Conservation (phyloP, 805 yeast genomes). For the Grigorovia humatica region DNA sequence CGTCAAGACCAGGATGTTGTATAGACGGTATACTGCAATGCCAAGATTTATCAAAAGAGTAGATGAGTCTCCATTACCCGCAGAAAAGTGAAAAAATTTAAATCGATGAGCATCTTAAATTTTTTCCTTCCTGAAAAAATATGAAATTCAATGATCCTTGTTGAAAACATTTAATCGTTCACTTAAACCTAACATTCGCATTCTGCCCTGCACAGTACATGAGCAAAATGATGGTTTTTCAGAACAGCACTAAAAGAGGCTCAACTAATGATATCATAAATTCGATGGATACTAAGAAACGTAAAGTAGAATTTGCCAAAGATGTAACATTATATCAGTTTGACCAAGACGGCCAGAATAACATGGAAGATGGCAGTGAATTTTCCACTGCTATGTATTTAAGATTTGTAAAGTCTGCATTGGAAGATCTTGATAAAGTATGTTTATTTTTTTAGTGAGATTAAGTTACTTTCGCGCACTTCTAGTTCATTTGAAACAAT, state of each 20-base stretch:
- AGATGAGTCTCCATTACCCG: background rate
- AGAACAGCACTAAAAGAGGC: conserved; percentile 19
- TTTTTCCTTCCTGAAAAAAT: background rate
- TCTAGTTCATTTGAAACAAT: conserved; percentile 1
- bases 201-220: background rate
- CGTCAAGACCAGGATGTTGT: no score
- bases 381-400: conserved; percentile 31
- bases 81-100: conserved; percentile 3
- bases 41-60: background rate
- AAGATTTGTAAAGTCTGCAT: conserved; percentile 51
- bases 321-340: conserved; percentile 13
- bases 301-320: conserved; percentile 26
- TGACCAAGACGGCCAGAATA: conserved; percentile 1
- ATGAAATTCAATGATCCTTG: background rate
- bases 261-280: conserved; percentile 7
- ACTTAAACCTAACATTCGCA: background rate
- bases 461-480: conserved; percentile 1
- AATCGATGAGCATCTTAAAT: conserved; percentile 1
- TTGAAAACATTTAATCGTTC: background rate
- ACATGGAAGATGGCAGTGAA: conserved; percentile 5
- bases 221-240: conserved; percentile 25
- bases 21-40: no score
- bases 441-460: conserved; percentile 15
- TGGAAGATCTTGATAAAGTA: conserved; percentile 56
- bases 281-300: conserved; percentile 19